Percentiles rank a stretch among this genome's conserved stretches.
Evolutionary conservation across 805 yeast species (phyloP).

Genomic region (Starmera caribaea): DNA sequence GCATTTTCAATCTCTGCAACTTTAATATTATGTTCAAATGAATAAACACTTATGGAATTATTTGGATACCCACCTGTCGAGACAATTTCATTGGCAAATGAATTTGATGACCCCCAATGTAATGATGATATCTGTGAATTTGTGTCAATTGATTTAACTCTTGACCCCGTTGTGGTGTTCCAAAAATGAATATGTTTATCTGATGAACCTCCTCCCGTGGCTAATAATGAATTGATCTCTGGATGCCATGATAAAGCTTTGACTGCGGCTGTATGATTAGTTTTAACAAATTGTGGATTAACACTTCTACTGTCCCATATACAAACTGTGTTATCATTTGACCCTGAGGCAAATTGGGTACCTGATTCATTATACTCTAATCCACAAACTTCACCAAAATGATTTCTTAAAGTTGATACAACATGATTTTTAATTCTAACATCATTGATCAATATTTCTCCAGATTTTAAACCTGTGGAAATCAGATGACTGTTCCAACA

Average conservation of each 20-base stretch:
- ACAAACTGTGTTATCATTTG: slow-evolving; percentile 87
- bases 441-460: slow-evolving; percentile 80
- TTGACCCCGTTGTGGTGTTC: slow-evolving; percentile 87
- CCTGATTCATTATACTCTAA: slow-evolving; percentile 81
- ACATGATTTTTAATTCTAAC: slow-evolving; percentile 78
- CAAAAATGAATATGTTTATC: slow-evolving; percentile 88
- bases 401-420: slow-evolving; percentile 49
- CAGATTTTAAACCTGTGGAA: slow-evolving; percentile 82
- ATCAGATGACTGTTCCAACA: slow-evolving; percentile 77
- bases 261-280: slow-evolving; percentile 86
- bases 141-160: slow-evolving; percentile 79
- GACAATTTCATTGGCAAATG: slow-evolving; percentile 72
- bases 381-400: slow-evolving; percentile 89
- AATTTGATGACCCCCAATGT: slow-evolving; percentile 76
- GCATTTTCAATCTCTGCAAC: slow-evolving; percentile 83
- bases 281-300: slow-evolving; percentile 63
- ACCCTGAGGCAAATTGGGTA: slow-evolving; percentile 79
- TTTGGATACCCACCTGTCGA: slow-evolving; percentile 93
- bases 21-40: slow-evolving; percentile 76
- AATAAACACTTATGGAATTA: slow-evolving; percentile 73
- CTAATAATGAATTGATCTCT: slow-evolving; percentile 66
- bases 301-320: slow-evolving; percentile 82
- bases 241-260: slow-evolving; percentile 96
- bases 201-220: slow-evolving; percentile 96
- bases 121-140: slow-evolving; percentile 93